Base-by-base conservation (phyloP, 1,139 yeast species). In the Candida gigantensis region DNA sequence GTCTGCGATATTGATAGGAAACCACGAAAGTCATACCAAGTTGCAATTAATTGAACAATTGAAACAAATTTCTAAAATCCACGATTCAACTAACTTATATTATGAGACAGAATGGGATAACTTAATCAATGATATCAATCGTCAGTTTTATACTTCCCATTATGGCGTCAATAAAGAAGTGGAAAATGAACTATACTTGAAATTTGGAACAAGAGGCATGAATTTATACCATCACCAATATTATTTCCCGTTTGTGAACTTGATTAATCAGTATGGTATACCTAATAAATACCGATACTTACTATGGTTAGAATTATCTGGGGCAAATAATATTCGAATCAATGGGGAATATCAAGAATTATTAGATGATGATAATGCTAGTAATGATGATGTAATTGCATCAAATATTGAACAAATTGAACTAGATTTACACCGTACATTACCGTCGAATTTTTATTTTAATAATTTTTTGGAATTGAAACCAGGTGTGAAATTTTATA, bases 391-490 rank as follows among this genome's bases (percentile, higher is more conserved):
- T 42, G 2, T 48, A 47, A 18, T 44, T 35, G 3, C 41, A 4
- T 64, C 59, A 11, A 67, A 74, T 10, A 60, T 75, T n/a, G 57
- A 62, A 12, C 84, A 79, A 46, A 75, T 79, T 21, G 72, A 77
- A 30, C 57, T 78, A 33, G 84, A 79, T 44, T 52, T 78, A 23
- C 72, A 72, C 42, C 60, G 84, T 19, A 79, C 84, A 0, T 67
- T 79, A 62, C 81, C 82, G 1, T 62, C 70, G 34, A 79, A 79
- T 45, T 71, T 72, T 9, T 76, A 72, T 50, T 79, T 79, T 57
- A 60, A 60, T 42, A 58, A 64, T 40, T 40, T 57, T 28, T 40
- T 54, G 6, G 61, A 62, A 25, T 62, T 69, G 5, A 72, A 73
- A 28, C 73, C 77, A 8, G 83, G 84, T 0, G 79, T 81, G 0